Percentiles rank a stretch among this genome's conserved stretches.
Conservation (phyloP, 2,329 filamentous ascomycete genomes). For the Fusarium globosum region DNA sequence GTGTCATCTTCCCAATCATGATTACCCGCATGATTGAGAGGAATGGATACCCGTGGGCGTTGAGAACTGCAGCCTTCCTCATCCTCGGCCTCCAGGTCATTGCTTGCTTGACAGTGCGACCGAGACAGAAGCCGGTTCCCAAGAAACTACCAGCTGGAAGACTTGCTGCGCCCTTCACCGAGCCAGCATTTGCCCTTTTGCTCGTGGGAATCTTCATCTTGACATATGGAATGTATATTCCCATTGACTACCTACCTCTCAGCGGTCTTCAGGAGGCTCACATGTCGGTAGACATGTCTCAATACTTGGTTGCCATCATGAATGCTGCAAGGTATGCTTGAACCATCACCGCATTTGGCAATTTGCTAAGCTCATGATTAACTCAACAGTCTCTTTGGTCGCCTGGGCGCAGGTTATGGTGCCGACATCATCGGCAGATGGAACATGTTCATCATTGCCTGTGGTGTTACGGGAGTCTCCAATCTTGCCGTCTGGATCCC, state of each 20-base stretch:
- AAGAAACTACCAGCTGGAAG: background rate
- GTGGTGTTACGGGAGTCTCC: no score
- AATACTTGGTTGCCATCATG: background rate
- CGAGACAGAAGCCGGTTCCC: background rate
- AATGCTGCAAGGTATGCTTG: background rate
- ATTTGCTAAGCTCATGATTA: background rate
- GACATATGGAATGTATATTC: background rate
- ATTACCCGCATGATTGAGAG: background rate
- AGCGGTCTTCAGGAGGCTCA: background rate
- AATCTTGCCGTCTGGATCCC: no score
- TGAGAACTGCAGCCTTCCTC: background rate
- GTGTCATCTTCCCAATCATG: conserved; percentile 20
- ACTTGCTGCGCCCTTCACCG: background rate
- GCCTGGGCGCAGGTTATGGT: background rate
- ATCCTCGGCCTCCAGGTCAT: background rate
- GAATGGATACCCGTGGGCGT: background rate
- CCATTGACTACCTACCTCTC: background rate
- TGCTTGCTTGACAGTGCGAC: background rate
- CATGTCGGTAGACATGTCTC: background rate
- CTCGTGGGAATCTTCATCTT: background rate
- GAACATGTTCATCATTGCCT: no score
- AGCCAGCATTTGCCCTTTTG: background rate
- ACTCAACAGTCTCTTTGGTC: background rate
- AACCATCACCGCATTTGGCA: background rate
- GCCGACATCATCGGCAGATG: no score